Evolutionary conservation across 2,329 filamentous ascomycete species (phyloP).

Genomic region (Penicillium sclerotiorum): DNA sequence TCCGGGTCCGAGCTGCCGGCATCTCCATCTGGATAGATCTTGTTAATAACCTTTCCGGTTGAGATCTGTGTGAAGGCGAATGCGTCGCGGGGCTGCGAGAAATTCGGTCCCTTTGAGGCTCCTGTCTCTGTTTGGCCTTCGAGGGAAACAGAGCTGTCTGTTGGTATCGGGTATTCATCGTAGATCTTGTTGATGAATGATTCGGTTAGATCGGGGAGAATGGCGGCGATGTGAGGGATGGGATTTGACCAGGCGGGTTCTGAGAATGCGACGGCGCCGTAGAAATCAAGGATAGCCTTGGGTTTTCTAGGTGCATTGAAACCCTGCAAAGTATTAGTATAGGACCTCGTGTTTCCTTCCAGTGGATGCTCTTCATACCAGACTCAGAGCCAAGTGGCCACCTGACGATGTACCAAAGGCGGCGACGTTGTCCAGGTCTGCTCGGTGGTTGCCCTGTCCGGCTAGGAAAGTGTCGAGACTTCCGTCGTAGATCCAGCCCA

Average conservation of each 20-base stretch:
- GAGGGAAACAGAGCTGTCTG: constrained; percentile 43
- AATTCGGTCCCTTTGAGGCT: constrained; percentile 35
- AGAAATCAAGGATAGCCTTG: constrained; percentile 46
- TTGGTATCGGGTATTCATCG: constrained; percentile 40
- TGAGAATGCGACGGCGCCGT: constrained; percentile 46
- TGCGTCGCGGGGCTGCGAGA: constrained; percentile 40
- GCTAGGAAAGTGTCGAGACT: constrained; percentile 33
- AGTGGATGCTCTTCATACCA: no score
- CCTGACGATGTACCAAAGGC: constrained; percentile 55
- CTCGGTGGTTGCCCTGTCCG: constrained; percentile 11
- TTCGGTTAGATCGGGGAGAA: constrained; percentile 29
- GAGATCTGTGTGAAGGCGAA: constrained; percentile 49
- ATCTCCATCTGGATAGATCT: constrained; percentile 30
- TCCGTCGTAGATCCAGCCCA: constrained; percentile 45
- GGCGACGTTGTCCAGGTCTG: constrained; percentile 41
- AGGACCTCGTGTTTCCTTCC: no score
- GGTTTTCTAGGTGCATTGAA: constrained; percentile 40
- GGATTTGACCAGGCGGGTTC: constrained; percentile 41
- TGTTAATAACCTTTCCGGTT: constrained; percentile 41
- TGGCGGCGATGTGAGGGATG: constrained; percentile 33
- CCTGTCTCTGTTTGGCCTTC: constrained; percentile 40
- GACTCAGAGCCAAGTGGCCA: constrained; percentile 49
- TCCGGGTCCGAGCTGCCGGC: constrained; percentile 18
- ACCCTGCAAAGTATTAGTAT: constrained; percentile 29
- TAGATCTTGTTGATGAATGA: constrained; percentile 42